Evolutionary conservation across 331 rosid genomes (phyloP).

Genomic region (Acacia pycnantha): DNA sequence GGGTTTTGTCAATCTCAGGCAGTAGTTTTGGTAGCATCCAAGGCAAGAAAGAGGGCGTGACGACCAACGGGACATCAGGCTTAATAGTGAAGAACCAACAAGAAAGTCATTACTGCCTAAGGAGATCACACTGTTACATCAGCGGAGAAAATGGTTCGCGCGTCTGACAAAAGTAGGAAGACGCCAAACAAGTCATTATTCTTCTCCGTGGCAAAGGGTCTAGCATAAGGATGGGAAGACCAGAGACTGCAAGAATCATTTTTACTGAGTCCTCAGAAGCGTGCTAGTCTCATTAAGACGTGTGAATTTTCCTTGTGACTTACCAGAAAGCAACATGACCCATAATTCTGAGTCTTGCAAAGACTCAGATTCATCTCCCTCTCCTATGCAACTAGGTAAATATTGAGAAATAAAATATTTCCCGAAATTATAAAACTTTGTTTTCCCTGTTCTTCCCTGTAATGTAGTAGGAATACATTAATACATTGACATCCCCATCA

Average conservation of each 20-base stretch:
- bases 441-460: not conserved
- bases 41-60: not conserved
- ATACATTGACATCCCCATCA: not conserved
- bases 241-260: not conserved
- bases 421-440: not conserved
- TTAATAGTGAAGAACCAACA: not conserved
- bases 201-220: not conserved
- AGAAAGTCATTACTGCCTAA: not conserved
- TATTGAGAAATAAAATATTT: not conserved
- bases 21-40: not conserved
- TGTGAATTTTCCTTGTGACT: not conserved
- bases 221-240: constrained; percentile 13
- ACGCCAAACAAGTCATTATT: constrained; percentile 35
- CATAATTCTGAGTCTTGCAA: not conserved
- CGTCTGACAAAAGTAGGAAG: constrained; percentile 18
- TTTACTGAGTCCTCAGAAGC: not conserved
- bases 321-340: not conserved
- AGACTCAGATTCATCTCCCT: not conserved
- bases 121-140: constrained; percentile 27
- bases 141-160: not conserved
- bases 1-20: too few relatives aligned
- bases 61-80: not conserved
- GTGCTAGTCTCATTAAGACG: not conserved
- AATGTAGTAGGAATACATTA: not conserved
- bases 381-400: not conserved